Conservation (phyloP, 768 basidiomycete genomes). For the Austroboletus eburneus region DNA sequence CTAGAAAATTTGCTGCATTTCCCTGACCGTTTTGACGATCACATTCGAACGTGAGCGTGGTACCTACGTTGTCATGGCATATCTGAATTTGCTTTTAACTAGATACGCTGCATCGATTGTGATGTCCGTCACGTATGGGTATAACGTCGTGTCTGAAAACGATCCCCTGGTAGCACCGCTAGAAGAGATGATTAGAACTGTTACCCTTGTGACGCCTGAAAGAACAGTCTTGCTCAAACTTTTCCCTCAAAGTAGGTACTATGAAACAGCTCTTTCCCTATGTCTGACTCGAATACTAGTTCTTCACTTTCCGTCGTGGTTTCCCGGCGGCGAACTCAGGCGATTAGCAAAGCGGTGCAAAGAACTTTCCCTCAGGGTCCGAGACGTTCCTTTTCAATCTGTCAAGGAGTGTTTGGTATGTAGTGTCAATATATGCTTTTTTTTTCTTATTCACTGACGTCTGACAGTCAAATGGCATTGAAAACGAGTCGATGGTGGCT, state of each 20-base stretch:
- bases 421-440: neutral
- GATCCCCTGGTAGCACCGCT: constrained; percentile 18
- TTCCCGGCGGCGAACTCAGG: constrained; percentile 12
- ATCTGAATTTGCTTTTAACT: neutral
- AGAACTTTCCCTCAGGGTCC: constrained; percentile 10
- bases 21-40: constrained; percentile 14
- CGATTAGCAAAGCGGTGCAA: constrained; percentile 7
- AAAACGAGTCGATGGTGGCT: constrained; percentile 22
- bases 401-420: constrained; percentile 20
- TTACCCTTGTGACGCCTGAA: constrained; percentile 16
- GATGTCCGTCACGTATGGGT: constrained; percentile 20
- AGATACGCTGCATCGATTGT: constrained; percentile 19
- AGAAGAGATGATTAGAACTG: constrained; percentile 7
- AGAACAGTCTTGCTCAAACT: constrained; percentile 14
- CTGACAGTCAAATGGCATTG: constrained; percentile 16
- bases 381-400: constrained; percentile 20
- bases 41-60: constrained; percentile 15
- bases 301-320: constrained; percentile 17
- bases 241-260: constrained; percentile 20
- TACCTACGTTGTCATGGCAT: neutral
- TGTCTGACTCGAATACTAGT: constrained; percentile 9
- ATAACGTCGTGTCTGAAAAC: constrained; percentile 14
- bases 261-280: neutral
- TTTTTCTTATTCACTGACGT: neutral
- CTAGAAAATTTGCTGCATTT: constrained; percentile 9